Conservation (phyloP, 768 basidiomycete genomes). For the Psilocybe cyanescens region DNA sequence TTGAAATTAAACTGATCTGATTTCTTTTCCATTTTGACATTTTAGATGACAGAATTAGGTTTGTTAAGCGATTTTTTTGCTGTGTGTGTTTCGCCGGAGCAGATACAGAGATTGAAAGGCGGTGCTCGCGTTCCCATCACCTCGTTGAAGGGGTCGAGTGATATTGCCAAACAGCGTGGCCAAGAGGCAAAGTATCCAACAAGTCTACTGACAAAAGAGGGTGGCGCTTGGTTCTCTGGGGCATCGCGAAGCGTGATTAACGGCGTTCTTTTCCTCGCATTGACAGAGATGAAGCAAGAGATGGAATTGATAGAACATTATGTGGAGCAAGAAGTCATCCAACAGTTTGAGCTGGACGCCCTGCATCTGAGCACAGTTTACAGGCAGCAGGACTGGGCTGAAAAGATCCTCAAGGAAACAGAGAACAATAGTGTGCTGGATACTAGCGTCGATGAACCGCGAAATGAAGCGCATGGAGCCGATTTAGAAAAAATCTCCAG, state of each 20-base stretch:
- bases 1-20: neutral
- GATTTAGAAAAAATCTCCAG: neutral
- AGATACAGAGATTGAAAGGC: slow-evolving; percentile 38
- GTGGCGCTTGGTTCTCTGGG: slow-evolving; percentile 37
- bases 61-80: slow-evolving; percentile 45
- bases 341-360: slow-evolving; percentile 27
- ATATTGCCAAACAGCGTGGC: slow-evolving; percentile 36
- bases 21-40: slow-evolving; percentile 1
- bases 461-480: neutral
- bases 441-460: neutral
- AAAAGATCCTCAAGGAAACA: neutral
- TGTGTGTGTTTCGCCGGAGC: slow-evolving; percentile 43
- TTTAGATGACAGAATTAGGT: slow-evolving; percentile 45
- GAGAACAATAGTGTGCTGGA: neutral
- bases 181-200: slow-evolving; percentile 44
- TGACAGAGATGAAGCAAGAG: slow-evolving; percentile 34
- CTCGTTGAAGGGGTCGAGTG: slow-evolving; percentile 21
- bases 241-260: slow-evolving; percentile 36
- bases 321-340: slow-evolving; percentile 35
- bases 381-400: neutral
- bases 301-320: slow-evolving; percentile 44
- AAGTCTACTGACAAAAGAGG: slow-evolving; percentile 30
- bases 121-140: slow-evolving; percentile 28
- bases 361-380: neutral
- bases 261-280: slow-evolving; percentile 34